Base-by-base conservation (phyloP, 257 asterid species). In the Jaltomata sinuosa region DNA sequence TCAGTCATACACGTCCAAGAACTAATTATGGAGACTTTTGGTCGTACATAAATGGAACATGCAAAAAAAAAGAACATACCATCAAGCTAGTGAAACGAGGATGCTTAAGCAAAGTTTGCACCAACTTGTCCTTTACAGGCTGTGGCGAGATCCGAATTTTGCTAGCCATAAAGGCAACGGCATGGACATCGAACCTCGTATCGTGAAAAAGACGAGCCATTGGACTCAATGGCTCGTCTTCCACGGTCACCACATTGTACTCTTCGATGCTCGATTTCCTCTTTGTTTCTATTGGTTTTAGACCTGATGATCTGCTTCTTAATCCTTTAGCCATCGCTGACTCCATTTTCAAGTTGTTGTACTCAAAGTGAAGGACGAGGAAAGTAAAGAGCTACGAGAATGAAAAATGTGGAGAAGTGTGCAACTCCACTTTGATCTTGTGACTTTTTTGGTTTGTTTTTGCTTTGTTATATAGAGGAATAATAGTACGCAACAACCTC, bases 141-240 rank as follows among this genome's bases (percentile, higher is more conserved):
- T 80, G 83, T 1, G 88, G 84, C 5, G 68, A 55, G 12, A 79
- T 49, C 8, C 25, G 57, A 21, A 34, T 19, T 45, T 3, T 59
- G 65, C 22, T 0, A 1, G 89, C 90, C 88, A 89, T 71, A 25
- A 87, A 59, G 0, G 87, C 87, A 3, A 84, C 6, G 27, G 81
- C 82, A 29, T 88, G 89, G 8, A 88, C 86, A 36, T 87, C 86
- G 14, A 87, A 86, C 61, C 82, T 81, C 2, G 89, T 85, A 38
- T 88, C 84, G 21, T 86, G 90, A 47, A 89, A 87, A 83, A 89
- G 6, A 54, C 86, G 54, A 18, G 90, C 89, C 5, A 87, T 76
- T 4, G 92, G 92, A 80, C 92, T 89, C 54, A 89, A 54, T n/a
- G 90, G 89, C 78, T 85, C 89, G 47, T 87, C 90, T 69, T 65